Evolutionary conservation across 1,139 yeast species (phyloP).

Genomic region (Blastobotrys buckinghamii): DNA sequence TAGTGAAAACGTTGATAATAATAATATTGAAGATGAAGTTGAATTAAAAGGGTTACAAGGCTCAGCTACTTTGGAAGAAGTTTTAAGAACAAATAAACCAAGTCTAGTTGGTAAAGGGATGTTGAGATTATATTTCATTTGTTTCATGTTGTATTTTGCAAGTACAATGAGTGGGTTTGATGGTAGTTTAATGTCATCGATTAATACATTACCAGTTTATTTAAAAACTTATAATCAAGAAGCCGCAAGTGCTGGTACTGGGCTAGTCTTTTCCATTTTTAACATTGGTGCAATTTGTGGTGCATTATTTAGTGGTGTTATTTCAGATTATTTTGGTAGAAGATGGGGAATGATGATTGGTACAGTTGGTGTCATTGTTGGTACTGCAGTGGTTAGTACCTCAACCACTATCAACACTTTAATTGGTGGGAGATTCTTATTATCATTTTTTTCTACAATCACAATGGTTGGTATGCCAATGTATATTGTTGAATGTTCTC

Average conservation of each 20-base stretch:
- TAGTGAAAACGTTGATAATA: background rate
- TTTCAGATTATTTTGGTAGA: constrained; percentile 17
- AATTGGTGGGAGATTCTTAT: constrained; percentile 23
- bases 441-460: constrained; percentile 19
- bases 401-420: constrained; percentile 14
- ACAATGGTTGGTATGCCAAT: constrained; percentile 19
- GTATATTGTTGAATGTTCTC: constrained; percentile 20
- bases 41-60: constrained; percentile 4
- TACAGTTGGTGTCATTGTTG: constrained; percentile 23
- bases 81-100: constrained; percentile 9
- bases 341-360: constrained; percentile 19
- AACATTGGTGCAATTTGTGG: constrained; percentile 17
- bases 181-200: constrained; percentile 16
- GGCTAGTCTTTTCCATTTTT: constrained; percentile 15
- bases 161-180: constrained; percentile 18
- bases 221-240: constrained; percentile 11
- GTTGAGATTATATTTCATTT: constrained; percentile 14
- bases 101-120: constrained; percentile 14
- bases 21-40: background rate
- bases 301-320: constrained; percentile 11
- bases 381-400: constrained; percentile 25
- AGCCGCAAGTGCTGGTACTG: constrained; percentile 14
- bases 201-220: constrained; percentile 15
- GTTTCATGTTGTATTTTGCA: constrained; percentile 15
- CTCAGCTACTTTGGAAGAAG: constrained; percentile 12